A percentile compares a stretch with the other conserved stretches of the same genome.
phyloP scores from a whole-genome alignment of 768 basidiomycete genomes.

The Termitomyces sp. region DNA sequence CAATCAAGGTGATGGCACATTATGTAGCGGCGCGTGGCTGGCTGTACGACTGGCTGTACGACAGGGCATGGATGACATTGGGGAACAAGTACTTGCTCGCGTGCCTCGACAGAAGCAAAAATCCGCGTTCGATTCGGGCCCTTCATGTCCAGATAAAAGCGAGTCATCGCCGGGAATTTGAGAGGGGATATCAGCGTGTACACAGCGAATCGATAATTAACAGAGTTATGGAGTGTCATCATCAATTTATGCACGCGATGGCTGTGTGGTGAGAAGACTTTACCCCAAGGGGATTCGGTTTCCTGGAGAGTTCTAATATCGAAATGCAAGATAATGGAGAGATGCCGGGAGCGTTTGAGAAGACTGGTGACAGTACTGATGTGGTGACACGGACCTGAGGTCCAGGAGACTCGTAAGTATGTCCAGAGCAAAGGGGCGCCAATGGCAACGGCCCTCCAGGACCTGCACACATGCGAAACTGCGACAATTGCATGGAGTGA shows the following conservation, averaged over 20 bases:
- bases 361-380: conserved; percentile 3
- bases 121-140: conserved; percentile 4
- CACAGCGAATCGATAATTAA: background rate
- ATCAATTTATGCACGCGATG: conserved; percentile 7
- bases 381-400: conserved; percentile 1
- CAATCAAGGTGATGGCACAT: conserved; percentile 8
- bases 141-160: conserved; percentile 9
- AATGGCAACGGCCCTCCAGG: conserved; percentile 11
- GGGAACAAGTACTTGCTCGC: background rate
- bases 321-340: conserved; percentile 10
- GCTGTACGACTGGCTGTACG: background rate
- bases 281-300: background rate
- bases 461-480: conserved; percentile 12
- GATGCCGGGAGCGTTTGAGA: conserved; percentile 9
- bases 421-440: conserved; percentile 14
- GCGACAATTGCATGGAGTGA: conserved; percentile 5
- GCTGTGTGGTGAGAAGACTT: background rate
- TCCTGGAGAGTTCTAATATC: background rate
- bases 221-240: background rate
- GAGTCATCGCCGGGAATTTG: conserved; percentile 1
- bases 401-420: conserved; percentile 11
- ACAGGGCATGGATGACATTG: background rate
- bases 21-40: background rate
- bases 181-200: conserved; percentile 1
- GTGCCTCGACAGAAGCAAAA: conserved; percentile 3